These are phyloP conservation scores for Silene conica DNA, from an alignment of 148 eudicot genomes.

Conservation along the genomic window DNA sequence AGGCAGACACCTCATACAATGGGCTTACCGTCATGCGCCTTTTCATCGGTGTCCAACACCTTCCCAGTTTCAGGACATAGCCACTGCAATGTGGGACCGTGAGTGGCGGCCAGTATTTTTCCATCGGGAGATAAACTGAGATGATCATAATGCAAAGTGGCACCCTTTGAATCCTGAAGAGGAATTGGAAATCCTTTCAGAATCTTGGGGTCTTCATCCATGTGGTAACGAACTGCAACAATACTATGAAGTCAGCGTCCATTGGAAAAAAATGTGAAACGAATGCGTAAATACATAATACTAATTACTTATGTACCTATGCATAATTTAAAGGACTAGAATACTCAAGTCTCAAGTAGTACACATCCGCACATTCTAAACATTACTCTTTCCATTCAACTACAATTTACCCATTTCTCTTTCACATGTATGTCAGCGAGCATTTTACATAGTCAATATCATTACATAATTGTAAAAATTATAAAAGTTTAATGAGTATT, in stretches of 20 bases:
- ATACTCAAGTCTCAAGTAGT: background rate
- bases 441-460: too few species aligned
- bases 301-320: background rate
- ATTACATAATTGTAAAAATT: too few species aligned
- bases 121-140: constrained; percentile 92
- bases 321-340: background rate
- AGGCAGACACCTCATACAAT: background rate
- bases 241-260: background rate
- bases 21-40: constrained; percentile 85
- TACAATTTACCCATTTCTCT: too few species aligned
- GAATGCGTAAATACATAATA: too few species aligned
- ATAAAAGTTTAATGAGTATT: too few species aligned
- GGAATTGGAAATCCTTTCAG: constrained; percentile 88
- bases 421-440: too few species aligned
- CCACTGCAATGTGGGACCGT: constrained; percentile 88
- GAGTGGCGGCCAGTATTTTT: constrained; percentile 78
- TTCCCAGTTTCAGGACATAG: constrained; percentile 74
- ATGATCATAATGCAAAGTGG: constrained; percentile 77
- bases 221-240: constrained; percentile 77
- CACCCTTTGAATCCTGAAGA: constrained; percentile 73
- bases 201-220: constrained; percentile 97
- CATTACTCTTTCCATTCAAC: background rate
- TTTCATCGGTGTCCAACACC: constrained; percentile 81
- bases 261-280: background rate
- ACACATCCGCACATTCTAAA: background rate